Evolutionary conservation across 139 green algal species (phyloP).

Genomic region (Chlorella sp.): DNA sequence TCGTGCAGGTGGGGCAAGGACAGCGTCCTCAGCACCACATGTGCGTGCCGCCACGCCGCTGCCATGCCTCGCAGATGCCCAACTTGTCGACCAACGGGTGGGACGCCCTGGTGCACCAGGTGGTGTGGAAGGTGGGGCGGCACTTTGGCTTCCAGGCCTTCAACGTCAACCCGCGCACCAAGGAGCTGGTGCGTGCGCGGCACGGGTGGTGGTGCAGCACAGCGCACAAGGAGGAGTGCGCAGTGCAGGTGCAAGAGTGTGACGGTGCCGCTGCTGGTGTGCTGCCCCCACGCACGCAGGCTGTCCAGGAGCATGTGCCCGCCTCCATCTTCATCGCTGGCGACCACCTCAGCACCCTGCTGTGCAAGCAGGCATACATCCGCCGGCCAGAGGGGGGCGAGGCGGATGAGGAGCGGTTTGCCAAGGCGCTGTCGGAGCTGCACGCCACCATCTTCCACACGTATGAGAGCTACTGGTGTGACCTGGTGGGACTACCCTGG

Average conservation of each 20-base stretch:
- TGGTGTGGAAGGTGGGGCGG: conserved; percentile 51
- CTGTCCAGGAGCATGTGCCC: conserved; percentile 34
- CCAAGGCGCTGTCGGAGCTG: conserved; percentile 45
- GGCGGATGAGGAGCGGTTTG: conserved; percentile 29
- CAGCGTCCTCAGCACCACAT: too few species aligned
- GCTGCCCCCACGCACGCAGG: too few species aligned
- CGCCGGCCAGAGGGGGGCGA: conserved; percentile 12
- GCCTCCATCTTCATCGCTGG: conserved; percentile 64
- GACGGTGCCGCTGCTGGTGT: too few species aligned
- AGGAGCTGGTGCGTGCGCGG: conserved; percentile 13
- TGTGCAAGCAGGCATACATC: conserved; percentile 61
- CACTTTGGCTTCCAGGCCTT: conserved; percentile 75
- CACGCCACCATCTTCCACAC: conserved; percentile 56
- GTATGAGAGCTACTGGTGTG: conserved; percentile 31
- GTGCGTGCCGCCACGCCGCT: too few species aligned
- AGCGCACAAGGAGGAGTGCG: too few species aligned
- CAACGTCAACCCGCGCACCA: conserved; percentile 53
- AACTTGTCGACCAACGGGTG: conserved; percentile 19
- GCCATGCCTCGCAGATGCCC: conserved; percentile 24
- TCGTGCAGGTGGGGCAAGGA: too few species aligned
- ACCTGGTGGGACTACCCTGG: conserved; percentile 14
- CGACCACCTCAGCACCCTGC: conserved; percentile 59
- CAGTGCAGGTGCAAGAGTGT: too few species aligned
- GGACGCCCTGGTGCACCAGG: conserved; percentile 36
- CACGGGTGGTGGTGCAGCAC: too few species aligned